These are phyloP conservation scores for Oemleria cerasiformis DNA, from an alignment of 306 rosid species.

Conservation along the genomic window DNA sequence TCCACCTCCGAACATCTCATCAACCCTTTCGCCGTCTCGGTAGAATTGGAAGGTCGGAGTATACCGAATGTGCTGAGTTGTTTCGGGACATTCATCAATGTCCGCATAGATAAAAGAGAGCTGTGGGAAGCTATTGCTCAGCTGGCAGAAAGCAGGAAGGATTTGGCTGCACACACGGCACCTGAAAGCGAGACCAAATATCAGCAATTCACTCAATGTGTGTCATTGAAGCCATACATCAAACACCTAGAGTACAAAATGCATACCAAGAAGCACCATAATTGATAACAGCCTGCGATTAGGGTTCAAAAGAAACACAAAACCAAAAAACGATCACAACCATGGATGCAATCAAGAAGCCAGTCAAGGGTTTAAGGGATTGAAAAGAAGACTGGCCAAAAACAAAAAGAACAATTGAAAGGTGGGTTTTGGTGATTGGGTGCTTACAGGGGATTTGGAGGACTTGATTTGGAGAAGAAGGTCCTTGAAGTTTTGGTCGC, in stretches of 20 bases:
- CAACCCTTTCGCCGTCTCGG: constrained; percentile 74
- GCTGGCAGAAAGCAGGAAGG: constrained; percentile 67
- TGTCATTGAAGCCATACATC: constrained; percentile 17
- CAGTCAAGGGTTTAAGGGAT: background rate
- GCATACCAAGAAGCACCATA: constrained; percentile 90
- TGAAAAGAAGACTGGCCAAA: background rate
- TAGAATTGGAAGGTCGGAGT: constrained; percentile 80
- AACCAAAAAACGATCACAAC: background rate
- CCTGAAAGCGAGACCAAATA: constrained; percentile 41
- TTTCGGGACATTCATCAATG: constrained; percentile 86
- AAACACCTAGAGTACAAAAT: constrained; percentile 35
- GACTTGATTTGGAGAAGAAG: constrained; percentile 66
- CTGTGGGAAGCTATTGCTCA: constrained; percentile 71
- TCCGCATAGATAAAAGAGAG: constrained; percentile 71
- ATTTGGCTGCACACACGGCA: constrained; percentile 72
- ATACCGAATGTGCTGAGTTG: constrained; percentile 77
- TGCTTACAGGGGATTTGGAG: constrained; percentile 67
- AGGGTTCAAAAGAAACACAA: constrained; percentile 8
- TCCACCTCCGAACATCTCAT: constrained; percentile 65
- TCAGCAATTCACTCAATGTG: background rate
- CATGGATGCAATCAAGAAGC: background rate
- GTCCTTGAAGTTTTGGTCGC: constrained; percentile 45
- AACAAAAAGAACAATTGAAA: background rate
- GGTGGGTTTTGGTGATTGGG: background rate
- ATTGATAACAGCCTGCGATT: constrained; percentile 78